Conservation (phyloP, 192 early-diverging fungal genomes). For the Backusella tarrabulga region DNA sequence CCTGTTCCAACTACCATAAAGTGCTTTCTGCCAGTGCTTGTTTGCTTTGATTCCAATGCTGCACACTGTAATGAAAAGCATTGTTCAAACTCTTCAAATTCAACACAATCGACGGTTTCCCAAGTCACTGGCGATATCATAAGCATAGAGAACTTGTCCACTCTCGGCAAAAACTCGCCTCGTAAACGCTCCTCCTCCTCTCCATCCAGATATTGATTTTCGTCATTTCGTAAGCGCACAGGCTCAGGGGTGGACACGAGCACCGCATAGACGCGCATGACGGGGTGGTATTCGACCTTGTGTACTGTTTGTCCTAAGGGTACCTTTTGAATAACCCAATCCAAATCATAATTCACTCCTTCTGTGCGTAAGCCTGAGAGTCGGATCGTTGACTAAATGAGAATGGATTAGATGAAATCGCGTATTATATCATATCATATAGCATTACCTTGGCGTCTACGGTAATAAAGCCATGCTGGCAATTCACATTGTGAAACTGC, state of each 20-base stretch:
- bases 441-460: constrained; percentile 60
- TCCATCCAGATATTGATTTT: constrained; percentile 48
- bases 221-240: constrained; percentile 74
- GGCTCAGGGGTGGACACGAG: constrained; percentile 63
- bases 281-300: constrained; percentile 80
- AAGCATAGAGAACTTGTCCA: constrained; percentile 70
- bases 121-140: constrained; percentile 93
- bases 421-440: too few relatives aligned
- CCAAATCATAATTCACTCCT: constrained; percentile 66
- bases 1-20: constrained; percentile 90
- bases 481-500: constrained; percentile 76
- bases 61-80: constrained; percentile 75
- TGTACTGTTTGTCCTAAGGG: constrained; percentile 65
- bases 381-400: constrained; percentile 57
- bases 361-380: constrained; percentile 65
- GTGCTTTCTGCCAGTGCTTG: constrained; percentile 77
- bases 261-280: constrained; percentile 79
- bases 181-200: constrained; percentile 21
- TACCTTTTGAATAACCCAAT: constrained; percentile 76
- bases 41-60: constrained; percentile 81
- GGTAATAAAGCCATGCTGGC: constrained; percentile 73
- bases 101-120: constrained; percentile 85
- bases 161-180: constrained; percentile 56
- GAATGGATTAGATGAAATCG: neutral
- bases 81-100: constrained; percentile 82